A percentile compares a stretch with the other conserved stretches of the same genome.
phyloP scores from a whole-genome alignment of 495 filamentous ascomycete species.

The Aspergillus nanangensis region DNA sequence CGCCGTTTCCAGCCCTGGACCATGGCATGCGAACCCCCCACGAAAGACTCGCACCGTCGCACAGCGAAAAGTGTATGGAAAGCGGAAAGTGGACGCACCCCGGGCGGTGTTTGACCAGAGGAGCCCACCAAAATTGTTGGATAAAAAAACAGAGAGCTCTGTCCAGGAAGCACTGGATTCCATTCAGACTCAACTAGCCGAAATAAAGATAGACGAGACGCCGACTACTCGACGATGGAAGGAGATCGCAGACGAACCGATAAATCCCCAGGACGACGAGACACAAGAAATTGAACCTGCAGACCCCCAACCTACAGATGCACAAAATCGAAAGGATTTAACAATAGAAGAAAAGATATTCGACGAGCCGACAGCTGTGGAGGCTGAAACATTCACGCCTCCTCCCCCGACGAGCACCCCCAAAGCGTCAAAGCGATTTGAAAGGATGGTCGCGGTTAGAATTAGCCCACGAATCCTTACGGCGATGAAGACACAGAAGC shows the following conservation, averaged over 20 bases:
- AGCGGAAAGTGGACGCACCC: conserved; percentile 35
- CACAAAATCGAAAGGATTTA: not conserved
- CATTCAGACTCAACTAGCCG: conserved; percentile 29
- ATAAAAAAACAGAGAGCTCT: conserved; percentile 1
- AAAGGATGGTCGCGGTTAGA: conserved; percentile 33
- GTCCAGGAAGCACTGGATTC: conserved; percentile 20
- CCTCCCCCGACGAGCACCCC: conserved; percentile 3
- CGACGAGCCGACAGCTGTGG: too few species aligned
- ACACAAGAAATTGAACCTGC: not conserved
- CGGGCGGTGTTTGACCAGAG: conserved; percentile 37
- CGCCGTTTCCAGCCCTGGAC: not conserved
- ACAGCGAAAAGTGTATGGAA: conserved; percentile 39
- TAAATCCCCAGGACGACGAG: not conserved
- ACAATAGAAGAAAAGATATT: not conserved
- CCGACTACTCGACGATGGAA: not conserved
- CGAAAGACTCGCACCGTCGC: conserved; percentile 20
- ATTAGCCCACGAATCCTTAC: conserved; percentile 12
- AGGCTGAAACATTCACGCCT: not conserved
- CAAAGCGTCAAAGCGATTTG: conserved; percentile 6
- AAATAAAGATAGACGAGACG: conserved; percentile 26
- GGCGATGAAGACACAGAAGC: not conserved
- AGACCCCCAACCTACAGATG: not conserved
- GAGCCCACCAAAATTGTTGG: conserved; percentile 24
- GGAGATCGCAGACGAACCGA: conserved; percentile 1
- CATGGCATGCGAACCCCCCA: conserved; percentile 10